Evolutionary conservation across 371 early-diverging fungal species (phyloP), one percentile per base, ranked within the genome.

Genomic region (Lichtheimia corymbifera): DNA sequence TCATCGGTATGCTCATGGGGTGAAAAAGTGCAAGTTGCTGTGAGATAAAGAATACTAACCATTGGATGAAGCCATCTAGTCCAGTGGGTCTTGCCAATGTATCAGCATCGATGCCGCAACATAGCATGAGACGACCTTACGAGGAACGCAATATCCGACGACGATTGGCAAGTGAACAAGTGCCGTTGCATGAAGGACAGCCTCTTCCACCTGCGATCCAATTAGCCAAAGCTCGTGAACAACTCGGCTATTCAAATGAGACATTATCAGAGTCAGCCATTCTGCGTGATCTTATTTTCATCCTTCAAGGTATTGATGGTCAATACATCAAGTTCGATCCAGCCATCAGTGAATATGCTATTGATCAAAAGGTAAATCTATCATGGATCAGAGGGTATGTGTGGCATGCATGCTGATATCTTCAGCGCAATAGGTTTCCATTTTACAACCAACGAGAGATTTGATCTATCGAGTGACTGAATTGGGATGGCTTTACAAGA

Each of bases 231-330:
- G 72, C 74, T 52, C 72, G 72, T 41, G 54, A 43, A 14, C 30
- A 11, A 13, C 22, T 61, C 17, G 24, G 28, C 44, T 43, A 40
- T n/a, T 20, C 53, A 5, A 13, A 28, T 17, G 53, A 30, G 5
- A 18, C 43, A 47, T 76, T 88, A 4, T 66, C 83, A 13, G 96
- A 97, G 68, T 67, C 83, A 2, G 79, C 79, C 0, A 68, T 96
- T 25, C 68, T 98, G 42, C 84, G 90, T 2, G 98, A 98, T 57
- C 70, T 96, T 53, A 81, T 98, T 6, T 98, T 84, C 69, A 82
- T 96, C 14, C 89, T 96, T 70, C 98, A 97, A 70, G 98, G 95
- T 2, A 91, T 98, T 51, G 92, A 97, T 75, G 98, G 98, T 41
- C 83, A 83, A 55, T 89, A 86, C 63, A 82, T 97, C 25, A 83